Conservation (phyloP, 2,329 filamentous ascomycete genomes). For the Aureobasidium sp. region DNA sequence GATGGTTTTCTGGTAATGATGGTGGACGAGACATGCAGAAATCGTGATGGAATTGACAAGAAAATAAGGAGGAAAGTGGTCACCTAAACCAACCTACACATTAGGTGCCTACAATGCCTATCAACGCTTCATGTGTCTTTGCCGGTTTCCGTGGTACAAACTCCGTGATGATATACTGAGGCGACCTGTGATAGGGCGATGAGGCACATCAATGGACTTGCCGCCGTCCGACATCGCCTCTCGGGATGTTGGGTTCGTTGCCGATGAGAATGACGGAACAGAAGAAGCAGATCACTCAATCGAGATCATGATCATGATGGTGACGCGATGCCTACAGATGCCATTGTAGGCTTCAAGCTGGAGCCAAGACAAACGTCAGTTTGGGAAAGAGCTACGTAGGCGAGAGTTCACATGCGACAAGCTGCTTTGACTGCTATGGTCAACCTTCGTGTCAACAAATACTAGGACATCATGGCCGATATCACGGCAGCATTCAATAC, state of each 20-base stretch:
- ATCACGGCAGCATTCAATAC: slow-evolving; percentile 64
- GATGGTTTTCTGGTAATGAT: not conserved
- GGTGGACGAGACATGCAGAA: not conserved
- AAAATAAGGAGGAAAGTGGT: not conserved
- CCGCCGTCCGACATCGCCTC: not conserved
- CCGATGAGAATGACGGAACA: not conserved
- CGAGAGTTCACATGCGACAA: slow-evolving; percentile 9
- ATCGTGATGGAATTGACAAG: not conserved
- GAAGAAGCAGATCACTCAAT: not conserved
- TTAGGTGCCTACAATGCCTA: not conserved
- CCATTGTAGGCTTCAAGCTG: not conserved
- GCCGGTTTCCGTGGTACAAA: not conserved
- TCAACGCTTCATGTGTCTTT: not conserved
- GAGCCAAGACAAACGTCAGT: slow-evolving; percentile 10
- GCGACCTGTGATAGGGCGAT: not conserved
- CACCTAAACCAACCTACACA: not conserved
- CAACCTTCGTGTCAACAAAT: not conserved
- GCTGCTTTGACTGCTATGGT: not conserved
- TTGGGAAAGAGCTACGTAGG: slow-evolving; percentile 7
- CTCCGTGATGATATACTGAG: not conserved
- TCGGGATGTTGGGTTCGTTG: not conserved
- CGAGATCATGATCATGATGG: not conserved
- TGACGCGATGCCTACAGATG: not conserved
- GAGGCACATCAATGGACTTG: not conserved
- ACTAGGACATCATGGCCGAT: slow-evolving; percentile 39